These are phyloP conservation scores for Ballota nigra DNA, from an alignment of 257 asterid genomes.

Conservation along the genomic window DNA sequence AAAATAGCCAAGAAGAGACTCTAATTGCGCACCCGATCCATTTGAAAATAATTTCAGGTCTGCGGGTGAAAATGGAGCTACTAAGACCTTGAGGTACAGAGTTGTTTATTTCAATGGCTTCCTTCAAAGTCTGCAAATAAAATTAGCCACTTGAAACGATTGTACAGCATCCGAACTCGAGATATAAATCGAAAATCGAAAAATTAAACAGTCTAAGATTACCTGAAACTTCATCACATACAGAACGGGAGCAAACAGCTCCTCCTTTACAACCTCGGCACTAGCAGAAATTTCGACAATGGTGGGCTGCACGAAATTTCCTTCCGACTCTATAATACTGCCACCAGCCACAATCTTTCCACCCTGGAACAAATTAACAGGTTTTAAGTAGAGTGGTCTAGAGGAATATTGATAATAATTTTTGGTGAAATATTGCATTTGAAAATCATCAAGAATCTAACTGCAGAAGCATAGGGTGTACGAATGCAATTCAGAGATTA, in stretches of 20 bases:
- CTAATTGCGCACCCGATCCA: conserved; percentile 84
- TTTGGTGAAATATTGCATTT: not conserved
- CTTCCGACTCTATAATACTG: conserved; percentile 61
- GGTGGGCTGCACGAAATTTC: conserved; percentile 92
- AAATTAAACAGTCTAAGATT: too few species aligned
- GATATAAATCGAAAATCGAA: not conserved
- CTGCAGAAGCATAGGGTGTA: not conserved
- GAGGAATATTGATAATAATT: not conserved
- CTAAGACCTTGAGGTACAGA: conserved; percentile 99
- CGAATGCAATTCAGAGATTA: not conserved
- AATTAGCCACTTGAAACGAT: not conserved
- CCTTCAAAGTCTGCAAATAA: conserved; percentile 75
- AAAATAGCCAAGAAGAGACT: not conserved
- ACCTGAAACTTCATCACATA: conserved; percentile 95
- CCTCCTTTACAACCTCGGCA: conserved; percentile 85
- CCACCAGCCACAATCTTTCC: conserved; percentile 88
- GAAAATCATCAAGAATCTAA: not conserved
- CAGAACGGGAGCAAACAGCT: conserved; percentile 95
- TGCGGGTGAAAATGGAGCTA: conserved; percentile 92
- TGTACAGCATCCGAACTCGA: not conserved
- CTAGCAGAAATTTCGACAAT: conserved; percentile 73
- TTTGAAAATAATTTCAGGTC: conserved; percentile 79
- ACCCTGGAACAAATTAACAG: conserved; percentile 52
- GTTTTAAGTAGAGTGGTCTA: not conserved
- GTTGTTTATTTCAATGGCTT: conserved; percentile 87